These are phyloP conservation scores for Penicillium sumatraense DNA, from an alignment of 2,329 filamentous ascomycete species.

Conservation along the genomic window DNA sequence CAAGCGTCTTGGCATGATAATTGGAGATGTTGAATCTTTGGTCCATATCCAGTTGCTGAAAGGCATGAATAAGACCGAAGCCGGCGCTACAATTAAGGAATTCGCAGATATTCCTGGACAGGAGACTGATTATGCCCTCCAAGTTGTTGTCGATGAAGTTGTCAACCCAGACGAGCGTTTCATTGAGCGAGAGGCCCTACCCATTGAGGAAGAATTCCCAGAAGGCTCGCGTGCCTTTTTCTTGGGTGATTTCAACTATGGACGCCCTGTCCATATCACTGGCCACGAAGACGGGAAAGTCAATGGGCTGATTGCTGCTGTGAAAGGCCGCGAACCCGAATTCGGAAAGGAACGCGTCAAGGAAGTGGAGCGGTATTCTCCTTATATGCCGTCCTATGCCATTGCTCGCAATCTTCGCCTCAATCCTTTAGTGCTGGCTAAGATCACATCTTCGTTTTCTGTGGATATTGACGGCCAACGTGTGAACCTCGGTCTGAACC, in stretches of 20 bases:
- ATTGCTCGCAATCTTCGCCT: conserved; percentile 81
- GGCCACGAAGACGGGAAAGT: conserved; percentile 76
- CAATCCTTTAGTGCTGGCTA: conserved; percentile 87
- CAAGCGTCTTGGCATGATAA: conserved; percentile 85
- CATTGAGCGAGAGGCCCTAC: conserved; percentile 83
- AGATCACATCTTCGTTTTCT: conserved; percentile 92
- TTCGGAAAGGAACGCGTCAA: conserved; percentile 77
- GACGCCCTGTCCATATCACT: conserved; percentile 81
- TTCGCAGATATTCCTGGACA: conserved; percentile 84
- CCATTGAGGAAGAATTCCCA: conserved; percentile 91
- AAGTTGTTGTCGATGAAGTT: conserved; percentile 87
- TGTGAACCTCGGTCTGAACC: conserved; percentile 88
- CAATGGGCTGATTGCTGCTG: conserved; percentile 75
- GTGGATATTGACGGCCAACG: conserved; percentile 81
- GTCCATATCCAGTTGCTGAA: conserved; percentile 93
- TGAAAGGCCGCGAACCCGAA: conserved; percentile 75
- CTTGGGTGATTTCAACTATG: conserved; percentile 90
- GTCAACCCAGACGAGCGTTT: conserved; percentile 91
- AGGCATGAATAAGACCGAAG: conserved; percentile 85
- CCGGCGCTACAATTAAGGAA: conserved; percentile 89
- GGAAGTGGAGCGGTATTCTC: conserved; percentile 70
- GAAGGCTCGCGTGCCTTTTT: conserved; percentile 84
- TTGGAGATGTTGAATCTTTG: conserved; percentile 84
- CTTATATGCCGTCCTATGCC: conserved; percentile 85
- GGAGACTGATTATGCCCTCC: conserved; percentile 88